Percentiles rank a stretch among this genome's conserved stretches.
Evolutionary conservation across 2,329 filamentous ascomycete genomes (phyloP).

Genomic region (Exophiala lecanii-corni): DNA sequence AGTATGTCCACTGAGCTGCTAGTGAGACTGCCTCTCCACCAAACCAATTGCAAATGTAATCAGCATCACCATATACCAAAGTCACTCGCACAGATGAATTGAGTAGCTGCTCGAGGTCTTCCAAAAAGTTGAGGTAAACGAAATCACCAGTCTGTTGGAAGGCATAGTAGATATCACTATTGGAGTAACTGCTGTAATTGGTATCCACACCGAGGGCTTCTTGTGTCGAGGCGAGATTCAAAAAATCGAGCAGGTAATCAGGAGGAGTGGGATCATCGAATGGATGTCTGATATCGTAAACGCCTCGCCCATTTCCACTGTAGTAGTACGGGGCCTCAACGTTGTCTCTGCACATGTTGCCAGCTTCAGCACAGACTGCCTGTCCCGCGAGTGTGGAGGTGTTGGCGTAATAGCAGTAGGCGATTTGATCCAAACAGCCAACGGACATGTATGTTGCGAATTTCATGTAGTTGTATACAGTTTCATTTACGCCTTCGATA

Average conservation of each 20-base stretch:
- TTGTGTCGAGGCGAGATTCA: conserved; percentile 53
- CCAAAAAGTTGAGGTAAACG: conserved; percentile 58
- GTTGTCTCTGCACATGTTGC: conserved; percentile 51
- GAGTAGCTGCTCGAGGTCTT: conserved; percentile 57
- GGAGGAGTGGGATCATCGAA: conserved; percentile 59
- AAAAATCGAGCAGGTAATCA: conserved; percentile 56
- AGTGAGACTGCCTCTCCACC: conserved; percentile 72
- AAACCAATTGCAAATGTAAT: conserved; percentile 53
- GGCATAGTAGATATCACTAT: conserved; percentile 39
- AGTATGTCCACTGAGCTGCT: conserved; percentile 49
- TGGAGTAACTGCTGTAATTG: conserved; percentile 52
- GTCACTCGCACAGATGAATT: conserved; percentile 63
- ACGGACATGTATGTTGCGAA: conserved; percentile 58
- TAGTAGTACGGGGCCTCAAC: conserved; percentile 55
- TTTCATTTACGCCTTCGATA: conserved; percentile 52
- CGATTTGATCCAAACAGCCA: conserved; percentile 59
- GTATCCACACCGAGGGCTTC: conserved; percentile 55
- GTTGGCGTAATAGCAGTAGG: conserved; percentile 60
- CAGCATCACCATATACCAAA: conserved; percentile 64
- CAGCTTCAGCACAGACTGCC: conserved; percentile 51
- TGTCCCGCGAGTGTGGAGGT: conserved; percentile 49
- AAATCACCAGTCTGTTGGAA: conserved; percentile 57
- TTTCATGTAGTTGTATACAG: conserved; percentile 55
- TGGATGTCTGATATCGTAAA: conserved; percentile 59
- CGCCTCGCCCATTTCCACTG: conserved; percentile 47